These are phyloP conservation scores for Phialophora macrospora DNA, from an alignment of 2,329 filamentous ascomycete genomes.

Conservation along the genomic window DNA sequence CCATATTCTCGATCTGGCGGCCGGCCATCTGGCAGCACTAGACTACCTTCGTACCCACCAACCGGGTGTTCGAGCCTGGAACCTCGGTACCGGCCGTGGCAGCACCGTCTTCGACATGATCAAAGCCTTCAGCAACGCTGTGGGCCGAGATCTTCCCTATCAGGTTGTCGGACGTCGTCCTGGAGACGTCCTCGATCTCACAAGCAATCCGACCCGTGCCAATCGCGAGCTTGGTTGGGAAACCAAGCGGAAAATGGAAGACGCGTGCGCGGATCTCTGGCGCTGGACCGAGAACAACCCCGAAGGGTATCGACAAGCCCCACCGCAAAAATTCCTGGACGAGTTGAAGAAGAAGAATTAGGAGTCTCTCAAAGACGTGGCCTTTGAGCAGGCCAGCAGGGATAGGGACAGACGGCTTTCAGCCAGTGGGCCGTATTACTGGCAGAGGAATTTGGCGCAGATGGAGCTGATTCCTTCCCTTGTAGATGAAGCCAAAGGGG, in stretches of 20 bases:
- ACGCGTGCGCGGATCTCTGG: conserved; percentile 94
- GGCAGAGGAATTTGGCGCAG: conserved; percentile 1
- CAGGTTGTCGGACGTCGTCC: conserved; percentile 80
- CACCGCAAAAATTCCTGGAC: conserved; percentile 80
- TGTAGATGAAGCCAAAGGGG: not conserved
- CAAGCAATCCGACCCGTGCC: conserved; percentile 84
- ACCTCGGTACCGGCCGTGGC: conserved; percentile 90
- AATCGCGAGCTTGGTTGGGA: conserved; percentile 92
- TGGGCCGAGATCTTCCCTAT: conserved; percentile 85
- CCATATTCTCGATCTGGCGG: conserved; percentile 87
- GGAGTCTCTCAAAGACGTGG: not conserved
- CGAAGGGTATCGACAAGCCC: conserved; percentile 87
- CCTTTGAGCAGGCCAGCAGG: not conserved
- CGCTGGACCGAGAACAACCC: conserved; percentile 97
- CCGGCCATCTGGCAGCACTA: conserved; percentile 84
- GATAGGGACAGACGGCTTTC: not conserved
- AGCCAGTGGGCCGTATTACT: not conserved
- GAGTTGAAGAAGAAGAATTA: conserved; percentile 54
- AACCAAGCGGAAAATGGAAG: conserved; percentile 85
- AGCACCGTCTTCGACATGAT: conserved; percentile 98
- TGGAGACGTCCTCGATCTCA: conserved; percentile 93
- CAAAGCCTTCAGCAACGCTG: conserved; percentile 86
- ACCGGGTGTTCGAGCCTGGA: conserved; percentile 94
- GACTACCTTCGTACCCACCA: conserved; percentile 83
- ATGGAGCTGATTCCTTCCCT: not conserved